Conservation (phyloP, 169 alveolate genomes). For the Plasmodium berghei region DNA sequence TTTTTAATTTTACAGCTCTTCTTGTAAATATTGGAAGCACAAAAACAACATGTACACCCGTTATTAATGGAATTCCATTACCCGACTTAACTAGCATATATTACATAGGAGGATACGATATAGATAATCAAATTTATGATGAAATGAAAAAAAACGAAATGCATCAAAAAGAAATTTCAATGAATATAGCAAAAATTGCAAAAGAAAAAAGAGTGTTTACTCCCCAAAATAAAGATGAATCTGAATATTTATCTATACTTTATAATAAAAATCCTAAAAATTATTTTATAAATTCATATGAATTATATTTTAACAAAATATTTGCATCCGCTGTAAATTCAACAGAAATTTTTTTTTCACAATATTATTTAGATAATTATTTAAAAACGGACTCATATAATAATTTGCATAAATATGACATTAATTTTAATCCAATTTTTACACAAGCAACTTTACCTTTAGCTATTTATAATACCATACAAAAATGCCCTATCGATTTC, state of each 20-base stretch:
- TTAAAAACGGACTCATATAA: conserved; percentile 68
- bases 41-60: conserved; percentile 58
- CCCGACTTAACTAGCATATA: conserved; percentile 56
- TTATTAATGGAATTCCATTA: conserved; percentile 69
- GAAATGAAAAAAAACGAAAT: conserved; percentile 61
- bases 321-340: conserved; percentile 66
- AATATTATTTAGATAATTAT: conserved; percentile 39
- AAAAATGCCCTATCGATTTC: conserved; percentile 69
- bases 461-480: conserved; percentile 53
- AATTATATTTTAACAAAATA: conserved; percentile 54
- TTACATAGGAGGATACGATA: conserved; percentile 72
- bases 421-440: conserved; percentile 21
- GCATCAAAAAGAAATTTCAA: conserved; percentile 46
- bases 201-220: conserved; percentile 69
- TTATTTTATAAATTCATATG: conserved; percentile 55
- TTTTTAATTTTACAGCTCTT: conserved; percentile 60
- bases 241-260: conserved; percentile 64
- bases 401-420: conserved; percentile 38
- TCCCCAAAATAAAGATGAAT: conserved; percentile 61
- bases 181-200: conserved; percentile 68
- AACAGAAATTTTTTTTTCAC: conserved; percentile 73
- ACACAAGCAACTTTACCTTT: conserved; percentile 38
- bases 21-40: conserved; percentile 67
- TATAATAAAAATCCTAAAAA: conserved; percentile 39
- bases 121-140: conserved; percentile 71